Percentiles rank a stretch among this genome's conserved stretches.
Conservation (phyloP, 2,329 filamentous ascomycete genomes). For the Apiospora malaysiana region DNA sequence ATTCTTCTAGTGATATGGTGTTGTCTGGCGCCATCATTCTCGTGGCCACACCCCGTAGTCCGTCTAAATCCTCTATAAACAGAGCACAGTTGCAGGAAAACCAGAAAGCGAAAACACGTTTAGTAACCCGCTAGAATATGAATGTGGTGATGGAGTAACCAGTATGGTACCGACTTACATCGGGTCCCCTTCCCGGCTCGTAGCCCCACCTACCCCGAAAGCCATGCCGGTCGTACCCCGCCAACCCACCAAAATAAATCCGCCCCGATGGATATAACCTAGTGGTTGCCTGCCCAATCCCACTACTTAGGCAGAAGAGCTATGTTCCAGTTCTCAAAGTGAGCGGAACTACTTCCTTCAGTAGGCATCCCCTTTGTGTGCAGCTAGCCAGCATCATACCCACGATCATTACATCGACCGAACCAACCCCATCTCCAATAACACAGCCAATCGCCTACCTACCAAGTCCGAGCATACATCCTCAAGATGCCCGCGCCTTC, state of each 20-base stretch:
- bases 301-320: conserved; percentile 25
- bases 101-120: not conserved
- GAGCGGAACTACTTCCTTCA: too few species aligned
- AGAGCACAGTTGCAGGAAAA: not conserved
- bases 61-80: too few species aligned
- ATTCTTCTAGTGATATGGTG: too few species aligned
- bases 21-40: too few species aligned
- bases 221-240: conserved; percentile 33
- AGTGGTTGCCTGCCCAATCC: conserved; percentile 27
- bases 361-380: not conserved
- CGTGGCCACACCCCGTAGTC: too few species aligned
- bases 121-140: too few species aligned
- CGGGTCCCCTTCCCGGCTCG: not conserved
- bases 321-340: conserved; percentile 2
- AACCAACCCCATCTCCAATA: not conserved
- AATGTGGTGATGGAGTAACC: not conserved
- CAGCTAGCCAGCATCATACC: not conserved
- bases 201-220: conserved; percentile 11
- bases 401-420: not conserved
- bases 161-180: not conserved
- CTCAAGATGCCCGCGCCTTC: conserved; percentile 75
- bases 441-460: not conserved
- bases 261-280: conserved; percentile 30
- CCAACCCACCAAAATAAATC: conserved; percentile 43
- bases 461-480: conserved; percentile 5